These are phyloP conservation scores for Talaromyces atroroseus DNA, from an alignment of 2,329 filamentous ascomycete genomes.

Conservation along the genomic window DNA sequence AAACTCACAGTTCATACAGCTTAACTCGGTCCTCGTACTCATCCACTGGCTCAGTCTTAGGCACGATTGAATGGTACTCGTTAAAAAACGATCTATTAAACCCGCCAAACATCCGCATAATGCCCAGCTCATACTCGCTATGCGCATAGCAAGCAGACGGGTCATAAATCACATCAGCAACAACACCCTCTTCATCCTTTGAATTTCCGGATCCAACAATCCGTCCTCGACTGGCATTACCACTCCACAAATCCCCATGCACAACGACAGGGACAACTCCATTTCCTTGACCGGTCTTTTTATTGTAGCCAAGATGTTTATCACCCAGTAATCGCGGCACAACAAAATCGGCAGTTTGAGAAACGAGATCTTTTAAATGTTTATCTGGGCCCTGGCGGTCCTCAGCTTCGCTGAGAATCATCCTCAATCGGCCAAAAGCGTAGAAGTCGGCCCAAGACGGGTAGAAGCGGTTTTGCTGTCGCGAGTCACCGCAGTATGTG, in stretches of 20 bases:
- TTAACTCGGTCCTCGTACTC: slow-evolving; percentile 81
- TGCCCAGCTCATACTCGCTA: slow-evolving; percentile 83
- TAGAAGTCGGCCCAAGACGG: slow-evolving; percentile 81
- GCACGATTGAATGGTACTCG: slow-evolving; percentile 70
- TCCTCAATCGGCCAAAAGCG: slow-evolving; percentile 65
- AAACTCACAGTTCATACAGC: slow-evolving; percentile 73
- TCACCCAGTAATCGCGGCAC: slow-evolving; percentile 73
- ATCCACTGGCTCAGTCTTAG: slow-evolving; percentile 70
- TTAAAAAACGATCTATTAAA: slow-evolving; percentile 67
- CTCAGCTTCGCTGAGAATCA: slow-evolving; percentile 56
- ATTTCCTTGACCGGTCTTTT: slow-evolving; percentile 37
- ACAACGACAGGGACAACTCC: slow-evolving; percentile 71
- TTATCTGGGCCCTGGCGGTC: slow-evolving; percentile 59
- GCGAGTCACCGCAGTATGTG: slow-evolving; percentile 81
- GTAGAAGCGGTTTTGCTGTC: slow-evolving; percentile 70
- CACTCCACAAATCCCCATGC: slow-evolving; percentile 92
- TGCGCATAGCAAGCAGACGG: slow-evolving; percentile 78
- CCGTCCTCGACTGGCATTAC: slow-evolving; percentile 66
- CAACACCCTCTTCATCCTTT: slow-evolving; percentile 39
- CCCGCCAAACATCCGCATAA: slow-evolving; percentile 95
- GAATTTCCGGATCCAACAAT: slow-evolving; percentile 44
- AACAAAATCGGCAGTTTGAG: slow-evolving; percentile 57
- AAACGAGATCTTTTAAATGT: slow-evolving; percentile 59
- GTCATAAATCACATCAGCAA: slow-evolving; percentile 77
- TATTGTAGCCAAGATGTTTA: slow-evolving; percentile 52